Conservation (phyloP, 192 early-diverging fungal genomes). For the Podochytrium sp. region DNA sequence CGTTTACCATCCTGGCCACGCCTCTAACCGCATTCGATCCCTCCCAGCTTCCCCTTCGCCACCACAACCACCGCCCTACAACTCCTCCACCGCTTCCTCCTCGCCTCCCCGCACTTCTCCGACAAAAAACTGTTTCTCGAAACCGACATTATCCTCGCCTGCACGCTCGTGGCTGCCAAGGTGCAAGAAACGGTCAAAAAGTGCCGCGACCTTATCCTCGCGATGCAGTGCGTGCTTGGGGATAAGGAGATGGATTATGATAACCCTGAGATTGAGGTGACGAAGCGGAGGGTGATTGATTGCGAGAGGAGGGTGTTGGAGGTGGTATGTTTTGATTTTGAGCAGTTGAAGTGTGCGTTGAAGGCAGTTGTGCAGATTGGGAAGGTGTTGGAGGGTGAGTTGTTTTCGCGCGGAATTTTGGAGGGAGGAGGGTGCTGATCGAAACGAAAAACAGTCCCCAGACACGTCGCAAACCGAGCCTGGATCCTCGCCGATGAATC, state of each 20-base stretch:
- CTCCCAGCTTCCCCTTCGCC: too few relatives aligned
- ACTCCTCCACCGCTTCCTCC: too few relatives aligned
- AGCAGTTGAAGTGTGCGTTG: conserved; percentile 72
- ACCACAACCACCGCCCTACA: too few relatives aligned
- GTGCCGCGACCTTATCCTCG: conserved; percentile 75
- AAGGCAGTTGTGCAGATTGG: conserved; percentile 74
- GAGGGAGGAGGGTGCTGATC: too few relatives aligned
- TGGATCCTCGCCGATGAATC: conserved; percentile 54
- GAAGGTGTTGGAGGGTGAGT: conserved; percentile 62
- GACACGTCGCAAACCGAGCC: conserved; percentile 52
- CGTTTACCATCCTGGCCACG: too few relatives aligned
- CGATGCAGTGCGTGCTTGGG: conserved; percentile 55
- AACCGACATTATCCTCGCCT: conserved; percentile 66
- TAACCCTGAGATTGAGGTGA: conserved; percentile 63
- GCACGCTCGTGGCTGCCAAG: conserved; percentile 81
- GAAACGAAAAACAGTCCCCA: conserved; percentile 42
- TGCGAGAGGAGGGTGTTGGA: conserved; percentile 78
- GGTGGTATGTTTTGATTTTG: conserved; percentile 79
- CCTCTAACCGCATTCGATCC: too few relatives aligned
- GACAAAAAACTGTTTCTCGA: too few relatives aligned
- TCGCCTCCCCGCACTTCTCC: too few relatives aligned
- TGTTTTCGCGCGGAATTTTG: not conserved
- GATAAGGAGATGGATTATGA: conserved; percentile 45
- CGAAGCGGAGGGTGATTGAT: conserved; percentile 63
- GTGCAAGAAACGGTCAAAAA: conserved; percentile 89